Conservation (phyloP, 345 rosid genomes). For the Erysimum cheiranthoides region DNA sequence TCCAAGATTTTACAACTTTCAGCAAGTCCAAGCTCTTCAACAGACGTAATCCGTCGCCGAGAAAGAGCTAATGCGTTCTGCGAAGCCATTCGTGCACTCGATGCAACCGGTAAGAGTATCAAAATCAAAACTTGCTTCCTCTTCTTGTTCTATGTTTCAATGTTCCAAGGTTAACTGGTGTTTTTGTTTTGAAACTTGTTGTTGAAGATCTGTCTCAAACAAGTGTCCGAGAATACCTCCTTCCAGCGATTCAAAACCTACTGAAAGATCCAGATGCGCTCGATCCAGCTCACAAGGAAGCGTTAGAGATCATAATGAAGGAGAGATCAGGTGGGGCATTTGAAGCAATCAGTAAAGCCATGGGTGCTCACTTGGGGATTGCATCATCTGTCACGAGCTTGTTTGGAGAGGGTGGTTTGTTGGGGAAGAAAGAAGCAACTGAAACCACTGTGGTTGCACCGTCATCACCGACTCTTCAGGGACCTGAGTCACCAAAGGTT, state of each 20-base stretch:
- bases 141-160: conserved; percentile 10
- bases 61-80: conserved; percentile 91
- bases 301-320: conserved; percentile 85
- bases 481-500: conserved; percentile 60
- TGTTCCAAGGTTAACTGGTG: conserved; percentile 10
- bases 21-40: conserved; percentile 60
- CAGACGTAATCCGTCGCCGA: conserved; percentile 70
- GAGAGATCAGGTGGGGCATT: conserved; percentile 90
- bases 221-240: conserved; percentile 75
- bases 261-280: conserved; percentile 80
- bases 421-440: conserved; percentile 75
- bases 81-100: conserved; percentile 95
- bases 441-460: conserved; percentile 52
- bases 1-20: conserved; percentile 91
- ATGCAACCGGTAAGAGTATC: conserved; percentile 74
- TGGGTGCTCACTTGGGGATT: conserved; percentile 95
- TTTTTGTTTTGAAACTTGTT: conserved; percentile 17
- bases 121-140: conserved; percentile 35
- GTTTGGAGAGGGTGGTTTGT: conserved; percentile 83
- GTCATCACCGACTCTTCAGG: conserved; percentile 43
- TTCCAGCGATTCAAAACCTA: conserved; percentile 84
- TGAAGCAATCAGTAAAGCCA: conserved; percentile 82
- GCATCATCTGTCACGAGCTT: conserved; percentile 88
- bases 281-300: conserved; percentile 98
- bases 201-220: conserved; percentile 72